Evolutionary conservation across 148 eudicot genomes (phyloP).

Genomic region (Chenopodium suecicum): DNA sequence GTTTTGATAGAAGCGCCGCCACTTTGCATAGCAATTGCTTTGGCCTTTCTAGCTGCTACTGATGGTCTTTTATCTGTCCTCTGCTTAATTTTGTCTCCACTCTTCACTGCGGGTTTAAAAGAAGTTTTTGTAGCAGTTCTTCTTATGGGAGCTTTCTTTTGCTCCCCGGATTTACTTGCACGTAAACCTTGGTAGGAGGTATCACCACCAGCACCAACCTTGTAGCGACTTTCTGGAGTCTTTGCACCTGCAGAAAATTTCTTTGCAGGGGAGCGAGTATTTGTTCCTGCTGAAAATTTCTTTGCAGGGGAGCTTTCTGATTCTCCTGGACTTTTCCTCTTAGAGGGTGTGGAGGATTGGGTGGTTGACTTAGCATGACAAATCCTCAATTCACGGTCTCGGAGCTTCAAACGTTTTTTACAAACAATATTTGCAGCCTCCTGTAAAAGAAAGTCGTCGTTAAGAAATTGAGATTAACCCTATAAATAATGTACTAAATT

Average conservation of each 20-base stretch:
- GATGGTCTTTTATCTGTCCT: conserved; percentile 67
- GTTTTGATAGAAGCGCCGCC: conserved; percentile 33
- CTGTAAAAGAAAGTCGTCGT: conserved; percentile 33
- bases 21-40: conserved; percentile 38
- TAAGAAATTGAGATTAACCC: neutral
- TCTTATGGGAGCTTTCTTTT: conserved; percentile 50
- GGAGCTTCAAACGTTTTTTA: conserved; percentile 64
- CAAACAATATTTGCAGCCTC: conserved; percentile 70
- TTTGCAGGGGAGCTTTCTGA: conserved; percentile 35
- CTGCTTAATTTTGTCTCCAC: conserved; percentile 34
- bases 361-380: conserved; percentile 56
- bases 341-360: conserved; percentile 49
- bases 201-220: conserved; percentile 27
- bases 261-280: conserved; percentile 38
- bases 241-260: conserved; percentile 33
- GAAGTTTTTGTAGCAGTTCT: conserved; percentile 21
- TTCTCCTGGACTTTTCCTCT: conserved; percentile 48
- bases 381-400: conserved; percentile 79
- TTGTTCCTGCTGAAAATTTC: conserved; percentile 33
- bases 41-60: conserved; percentile 80
- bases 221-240: conserved; percentile 34
- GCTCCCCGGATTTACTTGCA: conserved; percentile 74
- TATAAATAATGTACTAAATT: neutral
- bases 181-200: conserved; percentile 82
- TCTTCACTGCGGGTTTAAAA: conserved; percentile 31